Evolutionary conservation across 208 protist genomes (phyloP).

Genomic region (Vickermania ingenoplastis): DNA sequence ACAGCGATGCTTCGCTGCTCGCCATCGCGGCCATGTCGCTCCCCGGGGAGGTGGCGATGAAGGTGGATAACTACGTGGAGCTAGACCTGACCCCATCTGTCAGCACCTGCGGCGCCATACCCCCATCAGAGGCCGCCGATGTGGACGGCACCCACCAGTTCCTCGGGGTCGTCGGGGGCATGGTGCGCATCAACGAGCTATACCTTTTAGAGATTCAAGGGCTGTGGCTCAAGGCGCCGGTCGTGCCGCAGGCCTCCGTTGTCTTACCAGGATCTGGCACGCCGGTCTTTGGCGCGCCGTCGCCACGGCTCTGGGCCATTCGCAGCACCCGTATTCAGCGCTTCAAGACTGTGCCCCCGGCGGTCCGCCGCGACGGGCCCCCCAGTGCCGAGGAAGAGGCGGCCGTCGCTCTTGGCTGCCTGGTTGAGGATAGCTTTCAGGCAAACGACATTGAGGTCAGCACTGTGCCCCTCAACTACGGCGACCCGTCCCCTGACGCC

Average conservation of each 20-base stretch:
- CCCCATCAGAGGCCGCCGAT: constrained; percentile 19
- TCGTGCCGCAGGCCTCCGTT: constrained; percentile 1
- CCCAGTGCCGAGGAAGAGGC: constrained; percentile 1
- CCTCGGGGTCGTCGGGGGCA: constrained; percentile 27
- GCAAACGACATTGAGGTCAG: not conserved
- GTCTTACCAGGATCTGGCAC: not conserved
- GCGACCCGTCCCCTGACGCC: not conserved
- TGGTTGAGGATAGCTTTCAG: not conserved
- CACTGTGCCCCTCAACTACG: not conserved
- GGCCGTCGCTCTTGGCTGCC: not conserved
- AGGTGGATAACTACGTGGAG: constrained; percentile 51
- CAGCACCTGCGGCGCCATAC: no score
- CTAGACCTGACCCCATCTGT: constrained; percentile 49
- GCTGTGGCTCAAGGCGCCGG: constrained; percentile 47
- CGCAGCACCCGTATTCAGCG: constrained; percentile 30
- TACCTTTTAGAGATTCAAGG: constrained; percentile 36
- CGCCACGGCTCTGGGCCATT: constrained; percentile 51
- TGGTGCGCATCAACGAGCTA: constrained; percentile 24
- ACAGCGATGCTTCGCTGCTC: not conserved
- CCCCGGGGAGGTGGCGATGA: constrained; percentile 28
- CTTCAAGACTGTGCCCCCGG: not conserved
- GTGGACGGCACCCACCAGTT: constrained; percentile 21
- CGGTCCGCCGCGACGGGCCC: constrained; percentile 13
- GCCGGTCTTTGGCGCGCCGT: constrained; percentile 16
- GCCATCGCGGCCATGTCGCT: constrained; percentile 10